Percentiles rank a stretch among this genome's conserved stretches.
These are phyloP conservation scores for Ceratocystis albifundus DNA, from an alignment of 2,329 filamentous ascomycete genomes.

Conservation along the genomic window DNA sequence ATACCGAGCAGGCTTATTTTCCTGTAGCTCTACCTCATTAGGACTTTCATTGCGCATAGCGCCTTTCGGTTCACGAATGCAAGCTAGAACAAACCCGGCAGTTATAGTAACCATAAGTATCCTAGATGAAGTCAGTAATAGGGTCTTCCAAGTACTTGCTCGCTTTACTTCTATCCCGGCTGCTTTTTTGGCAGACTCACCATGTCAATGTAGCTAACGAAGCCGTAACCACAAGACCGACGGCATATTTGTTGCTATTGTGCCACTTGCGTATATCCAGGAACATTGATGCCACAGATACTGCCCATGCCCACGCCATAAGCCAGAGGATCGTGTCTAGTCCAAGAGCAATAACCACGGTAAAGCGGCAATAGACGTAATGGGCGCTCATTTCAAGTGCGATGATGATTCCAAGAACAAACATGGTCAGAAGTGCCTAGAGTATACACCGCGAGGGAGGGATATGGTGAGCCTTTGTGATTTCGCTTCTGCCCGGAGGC, in stretches of 20 bases:
- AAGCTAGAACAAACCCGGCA: background rate
- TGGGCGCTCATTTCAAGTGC: constrained; percentile 31
- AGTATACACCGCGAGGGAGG: background rate
- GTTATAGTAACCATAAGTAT: constrained; percentile 2
- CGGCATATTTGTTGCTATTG: constrained; percentile 24
- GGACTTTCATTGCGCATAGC: background rate
- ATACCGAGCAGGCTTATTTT: constrained; percentile 1
- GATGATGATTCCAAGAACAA: constrained; percentile 33
- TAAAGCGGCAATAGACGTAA: constrained; percentile 33
- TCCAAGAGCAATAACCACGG: constrained; percentile 31
- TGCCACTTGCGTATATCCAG: constrained; percentile 25
- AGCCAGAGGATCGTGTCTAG: constrained; percentile 37
- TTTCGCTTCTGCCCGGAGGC: background rate
- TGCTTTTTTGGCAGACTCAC: constrained; percentile 27
- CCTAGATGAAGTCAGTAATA: background rate
- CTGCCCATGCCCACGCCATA: constrained; percentile 35
- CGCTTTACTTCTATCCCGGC: background rate
- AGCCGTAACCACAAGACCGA: constrained; percentile 33
- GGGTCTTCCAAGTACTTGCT: background rate
- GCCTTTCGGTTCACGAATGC: background rate
- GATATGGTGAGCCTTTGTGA: constrained; percentile 9
- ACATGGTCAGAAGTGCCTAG: constrained; percentile 34
- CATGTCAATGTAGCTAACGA: constrained; percentile 35
- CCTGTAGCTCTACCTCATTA: constrained; percentile 1
- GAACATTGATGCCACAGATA: constrained; percentile 29